Evolutionary conservation across 1,139 yeast species (phyloP).

Genomic region (Candida tunisiensis): DNA sequence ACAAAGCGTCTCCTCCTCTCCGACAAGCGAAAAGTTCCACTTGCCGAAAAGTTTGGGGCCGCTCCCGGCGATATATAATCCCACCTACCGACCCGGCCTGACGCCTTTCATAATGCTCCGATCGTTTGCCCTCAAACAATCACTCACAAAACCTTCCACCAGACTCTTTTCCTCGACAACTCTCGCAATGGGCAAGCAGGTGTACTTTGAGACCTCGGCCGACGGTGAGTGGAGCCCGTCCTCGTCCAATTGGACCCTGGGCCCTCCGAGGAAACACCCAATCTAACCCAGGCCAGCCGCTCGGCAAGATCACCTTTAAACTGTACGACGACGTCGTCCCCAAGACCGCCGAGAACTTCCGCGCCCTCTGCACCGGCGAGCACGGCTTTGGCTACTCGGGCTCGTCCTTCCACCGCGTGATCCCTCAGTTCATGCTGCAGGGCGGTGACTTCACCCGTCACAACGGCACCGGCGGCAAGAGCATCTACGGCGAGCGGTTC

Average conservation of each 20-base stretch:
- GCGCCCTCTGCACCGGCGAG: slow-evolving; percentile 94
- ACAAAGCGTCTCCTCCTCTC: no score
- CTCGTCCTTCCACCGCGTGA: slow-evolving; percentile 95
- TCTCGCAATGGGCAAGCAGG: slow-evolving; percentile 32
- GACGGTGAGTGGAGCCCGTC: slow-evolving; percentile 32
- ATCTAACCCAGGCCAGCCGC: slow-evolving; percentile 28
- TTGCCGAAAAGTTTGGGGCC: no score
- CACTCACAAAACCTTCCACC: no score
- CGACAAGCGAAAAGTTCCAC: no score
- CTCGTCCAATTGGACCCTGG: neutral
- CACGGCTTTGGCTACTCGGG: slow-evolving; percentile 90
- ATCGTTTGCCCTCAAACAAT: no score
- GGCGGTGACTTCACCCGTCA: slow-evolving; percentile 86
- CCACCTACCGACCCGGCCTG: no score
- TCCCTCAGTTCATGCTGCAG: slow-evolving; percentile 96
- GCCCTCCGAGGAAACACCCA: slow-evolving; percentile 1
- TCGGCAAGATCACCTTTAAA: slow-evolving; percentile 68
- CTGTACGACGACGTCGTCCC: slow-evolving; percentile 91
- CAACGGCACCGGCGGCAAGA: slow-evolving; percentile 93
- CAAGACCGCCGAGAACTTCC: slow-evolving; percentile 96
- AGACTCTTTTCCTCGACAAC: no score
- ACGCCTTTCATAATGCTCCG: no score
- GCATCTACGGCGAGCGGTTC: slow-evolving; percentile 92
- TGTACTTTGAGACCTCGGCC: slow-evolving; percentile 64
- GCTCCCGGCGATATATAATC: no score